Base-by-base conservation (phyloP, 2,329 filamentous ascomycete genomes). In the Talaromyces sp. region DNA sequence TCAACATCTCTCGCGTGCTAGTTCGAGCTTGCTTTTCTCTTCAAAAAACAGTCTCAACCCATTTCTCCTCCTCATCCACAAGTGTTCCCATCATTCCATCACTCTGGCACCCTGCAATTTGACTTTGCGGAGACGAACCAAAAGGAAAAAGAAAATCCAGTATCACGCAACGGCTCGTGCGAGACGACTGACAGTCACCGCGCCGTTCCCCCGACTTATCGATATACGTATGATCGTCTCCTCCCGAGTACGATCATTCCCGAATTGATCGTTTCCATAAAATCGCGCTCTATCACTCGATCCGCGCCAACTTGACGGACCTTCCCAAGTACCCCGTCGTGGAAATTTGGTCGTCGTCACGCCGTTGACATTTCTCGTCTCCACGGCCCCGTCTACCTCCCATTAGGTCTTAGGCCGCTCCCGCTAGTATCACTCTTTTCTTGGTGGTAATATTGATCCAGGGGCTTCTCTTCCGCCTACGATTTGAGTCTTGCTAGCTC, bases 291-390 rank as follows among this genome's bases (percentile, higher is more conserved):
- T 50, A 43, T 19, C 60, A 45, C 35, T 43, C 63, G 60, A 63
- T 66, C 64, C 64, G 64, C 63, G 64, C 64, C 50, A 63, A 61
- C 43, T 41, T 60, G 65, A 39, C 45, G 13, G 59, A 7, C 35
- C 37, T 27, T 49, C 33, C 33, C 31, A 59, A n/a, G 13, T 50
- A 49, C 54, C 39, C 41, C n/a, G 50, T 57, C 43, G 24, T 63
- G 62, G 62, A 63, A 56, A 60, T 22, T 56, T 62, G 47, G 61
- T 70, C 68, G 60, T 70, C 58, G 67, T 69, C 70, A 68, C 70
- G 68, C 71, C 70, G 70, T 70, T 71, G 61, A 63, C 60, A 58
- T 67, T 71, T 69, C 65, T 59, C 61, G 69, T 71, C 71, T 69
- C 72, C 72, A 72, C 71, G 71, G 65, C 68, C 68, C 66, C 68